Evolutionary conservation across 2,329 filamentous ascomycete genomes (phyloP), one percentile per base, ranked within the genome.

Genomic region (Neurospora sp.): DNA sequence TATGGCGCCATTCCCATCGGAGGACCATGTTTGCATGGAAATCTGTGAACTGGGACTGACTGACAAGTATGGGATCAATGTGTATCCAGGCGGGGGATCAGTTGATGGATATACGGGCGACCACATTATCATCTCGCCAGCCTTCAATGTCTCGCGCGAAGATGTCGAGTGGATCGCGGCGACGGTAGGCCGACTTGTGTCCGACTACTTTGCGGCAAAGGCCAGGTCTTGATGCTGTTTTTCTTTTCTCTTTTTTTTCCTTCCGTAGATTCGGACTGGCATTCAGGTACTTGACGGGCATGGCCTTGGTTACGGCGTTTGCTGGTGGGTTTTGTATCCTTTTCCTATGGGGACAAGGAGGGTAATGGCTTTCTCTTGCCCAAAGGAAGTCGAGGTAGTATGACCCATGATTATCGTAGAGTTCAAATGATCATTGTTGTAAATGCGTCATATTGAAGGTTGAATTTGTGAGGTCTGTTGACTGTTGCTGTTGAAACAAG

Each of bases 71-170:
- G 77, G 78, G 0, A 74, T 85, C n/a, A 78, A 79, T 8, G 76
- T 92, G 2, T 92, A 92, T 76, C 87, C 88, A 1, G 89, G 89
- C 0, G 80, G 81, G 0, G 90, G 90, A 1, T 88, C 87, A 0
- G 86, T 82, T 0, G 88, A 84, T 73, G 83, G 91, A 65, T 82
- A 85, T 1, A 76, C 77, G 1, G 91, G 91, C 10, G 91, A 94
- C 75, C 89, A 92, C 77, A 81, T 92, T 41, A 82, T 93, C 36
- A 75, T 94, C 11, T 86, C 90, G 1, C 91, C 91, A 5, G 84
- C 91, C 0, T 92, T 88, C 78, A 92, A 86, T 65, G 82, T 89
- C 28, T 87, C 84, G 0, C 79, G 79, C 62, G 81, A 81, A 8
- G 87, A 91, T 23, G 80, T 91, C 68, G 82, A 86, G 69, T 77